Evolutionary conservation across 495 filamentous ascomycete species (phyloP).

Genomic region (Aspergillus affinis): DNA sequence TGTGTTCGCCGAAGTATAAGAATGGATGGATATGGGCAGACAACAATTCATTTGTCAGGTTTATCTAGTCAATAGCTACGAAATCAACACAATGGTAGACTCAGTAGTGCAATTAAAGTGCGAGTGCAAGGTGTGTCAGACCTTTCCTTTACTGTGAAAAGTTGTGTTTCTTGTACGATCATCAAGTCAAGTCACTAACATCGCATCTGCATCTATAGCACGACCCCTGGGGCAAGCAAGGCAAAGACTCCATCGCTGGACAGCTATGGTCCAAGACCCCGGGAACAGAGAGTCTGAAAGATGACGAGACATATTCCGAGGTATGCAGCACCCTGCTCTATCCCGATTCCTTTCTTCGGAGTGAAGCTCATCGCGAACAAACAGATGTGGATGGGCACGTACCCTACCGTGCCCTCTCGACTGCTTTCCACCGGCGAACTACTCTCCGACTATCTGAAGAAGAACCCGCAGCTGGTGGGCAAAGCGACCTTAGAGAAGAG

Average conservation of each 20-base stretch:
- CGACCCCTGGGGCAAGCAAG: conserved; percentile 50
- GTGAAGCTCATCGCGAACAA: not conserved
- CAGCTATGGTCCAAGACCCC: conserved; percentile 46
- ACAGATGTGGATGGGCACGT: conserved; percentile 81
- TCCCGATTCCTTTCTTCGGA: not conserved
- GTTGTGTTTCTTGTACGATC: too few species aligned
- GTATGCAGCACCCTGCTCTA: conserved; percentile 14
- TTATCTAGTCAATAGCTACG: too few species aligned
- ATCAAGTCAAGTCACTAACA: too few species aligned
- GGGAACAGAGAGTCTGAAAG: conserved; percentile 34
- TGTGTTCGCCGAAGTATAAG: too few species aligned
- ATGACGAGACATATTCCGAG: conserved; percentile 49
- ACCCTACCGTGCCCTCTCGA: conserved; percentile 67
- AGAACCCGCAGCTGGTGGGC: conserved; percentile 66
- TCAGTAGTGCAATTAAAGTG: conserved; percentile 44
- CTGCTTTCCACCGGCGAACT: conserved; percentile 61
- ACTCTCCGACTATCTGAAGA: conserved; percentile 64
- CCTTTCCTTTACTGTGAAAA: not conserved
- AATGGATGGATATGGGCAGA: too few species aligned
- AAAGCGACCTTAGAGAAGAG: conserved; percentile 61
- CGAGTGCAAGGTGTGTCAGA: conserved; percentile 36
- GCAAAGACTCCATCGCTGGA: conserved; percentile 42
- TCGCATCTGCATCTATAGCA: conserved; percentile 31
- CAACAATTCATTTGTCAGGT: too few species aligned
- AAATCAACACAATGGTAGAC: conserved; percentile 26